Conservation (phyloP, 1,284 basidiomycete species). For the Pseudozyma flocculosa region DNA sequence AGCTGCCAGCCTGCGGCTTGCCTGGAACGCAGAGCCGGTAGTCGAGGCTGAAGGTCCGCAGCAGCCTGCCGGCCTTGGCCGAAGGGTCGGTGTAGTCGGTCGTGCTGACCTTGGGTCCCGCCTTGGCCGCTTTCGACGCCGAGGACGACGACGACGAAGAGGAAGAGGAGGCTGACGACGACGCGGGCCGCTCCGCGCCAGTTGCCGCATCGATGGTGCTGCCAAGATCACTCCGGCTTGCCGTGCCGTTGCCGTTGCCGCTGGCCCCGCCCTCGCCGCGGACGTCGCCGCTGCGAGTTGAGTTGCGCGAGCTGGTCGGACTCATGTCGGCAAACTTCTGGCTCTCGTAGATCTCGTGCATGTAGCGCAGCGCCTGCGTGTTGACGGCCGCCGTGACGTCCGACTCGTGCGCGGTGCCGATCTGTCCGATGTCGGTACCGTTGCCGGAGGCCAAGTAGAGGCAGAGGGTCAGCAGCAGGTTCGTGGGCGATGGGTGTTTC, state of each 20-base stretch:
- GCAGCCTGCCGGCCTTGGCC: conserved; percentile 13
- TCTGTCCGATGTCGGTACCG: conserved; percentile 11
- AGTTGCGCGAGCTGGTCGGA: background rate
- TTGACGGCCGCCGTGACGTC: conserved; percentile 47
- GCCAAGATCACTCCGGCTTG: too few species aligned
- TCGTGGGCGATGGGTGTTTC: too few species aligned
- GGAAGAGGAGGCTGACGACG: too few species aligned
- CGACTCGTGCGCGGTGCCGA: conserved; percentile 45
- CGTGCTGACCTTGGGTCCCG: background rate
- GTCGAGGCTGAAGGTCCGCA: conserved; percentile 50
- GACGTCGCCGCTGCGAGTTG: background rate
- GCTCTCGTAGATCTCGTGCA: conserved; percentile 28
- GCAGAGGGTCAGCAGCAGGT: too few species aligned
- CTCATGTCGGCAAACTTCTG: background rate
- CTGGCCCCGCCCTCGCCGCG: background rate
- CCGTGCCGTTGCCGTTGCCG: too few species aligned
- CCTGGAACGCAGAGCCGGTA: conserved; percentile 48
- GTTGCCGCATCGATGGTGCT: too few species aligned
- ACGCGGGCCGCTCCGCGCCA: too few species aligned
- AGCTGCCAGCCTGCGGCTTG: conserved; percentile 36
- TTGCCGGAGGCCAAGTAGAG: too few species aligned
- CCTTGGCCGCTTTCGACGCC: background rate
- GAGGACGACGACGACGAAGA: background rate
- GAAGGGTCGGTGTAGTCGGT: background rate
- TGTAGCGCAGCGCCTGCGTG: conserved; percentile 33